Evolutionary conservation across 257 asterid species (phyloP).

Genomic region (Avicennia marina): DNA sequence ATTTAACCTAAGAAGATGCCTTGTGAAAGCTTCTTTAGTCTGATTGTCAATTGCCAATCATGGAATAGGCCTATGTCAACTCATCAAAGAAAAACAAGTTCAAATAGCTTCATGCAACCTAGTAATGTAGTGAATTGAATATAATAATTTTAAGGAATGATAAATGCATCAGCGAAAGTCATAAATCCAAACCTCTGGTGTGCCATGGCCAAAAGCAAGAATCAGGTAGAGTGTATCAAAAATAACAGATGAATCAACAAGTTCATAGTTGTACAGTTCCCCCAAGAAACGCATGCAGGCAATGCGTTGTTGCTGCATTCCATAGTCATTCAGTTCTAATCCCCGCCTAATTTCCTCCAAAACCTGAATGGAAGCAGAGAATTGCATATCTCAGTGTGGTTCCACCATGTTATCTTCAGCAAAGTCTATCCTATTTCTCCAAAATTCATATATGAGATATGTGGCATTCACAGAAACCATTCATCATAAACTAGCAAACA

Average conservation of each 20-base stretch:
- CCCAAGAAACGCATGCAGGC: conserved; percentile 96
- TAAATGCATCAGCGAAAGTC: background rate
- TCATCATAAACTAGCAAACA: background rate
- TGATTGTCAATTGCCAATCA: no score
- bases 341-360: conserved; percentile 92
- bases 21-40: no score
- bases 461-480: background rate
- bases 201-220: conserved; percentile 84
- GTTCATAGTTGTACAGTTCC: conserved; percentile 93
- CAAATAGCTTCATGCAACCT: background rate
- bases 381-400: conserved; percentile 19
- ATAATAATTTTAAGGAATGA: background rate
- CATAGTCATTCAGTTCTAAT: conserved; percentile 86
- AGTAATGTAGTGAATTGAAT: background rate
- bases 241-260: conserved; percentile 91
- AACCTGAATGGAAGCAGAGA: conserved; percentile 50
- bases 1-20: no score
- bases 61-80: no score
- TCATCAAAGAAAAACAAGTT: no score
- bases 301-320: conserved; percentile 86
- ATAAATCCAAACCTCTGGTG: conserved; percentile 62
- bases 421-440: conserved; percentile 9
- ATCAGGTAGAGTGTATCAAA: conserved; percentile 86
- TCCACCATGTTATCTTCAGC: background rate
- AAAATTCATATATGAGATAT: background rate